Conservation (phyloP, 805 yeast genomes). For the Candida gorgasii region DNA sequence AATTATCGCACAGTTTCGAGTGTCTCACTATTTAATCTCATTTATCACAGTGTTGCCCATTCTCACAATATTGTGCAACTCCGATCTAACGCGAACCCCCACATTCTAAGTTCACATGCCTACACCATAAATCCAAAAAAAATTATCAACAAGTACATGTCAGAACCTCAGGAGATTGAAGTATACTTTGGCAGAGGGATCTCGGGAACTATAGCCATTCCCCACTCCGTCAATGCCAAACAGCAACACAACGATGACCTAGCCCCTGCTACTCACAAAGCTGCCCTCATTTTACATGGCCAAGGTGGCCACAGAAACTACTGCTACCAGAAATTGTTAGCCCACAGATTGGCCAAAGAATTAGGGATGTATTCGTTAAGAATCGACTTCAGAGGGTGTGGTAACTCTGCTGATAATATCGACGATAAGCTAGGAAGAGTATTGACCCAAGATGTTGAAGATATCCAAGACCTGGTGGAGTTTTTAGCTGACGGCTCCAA, state of each 20-base stretch:
- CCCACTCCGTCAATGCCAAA: conserved; percentile 29
- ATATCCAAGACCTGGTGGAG: conserved; percentile 48
- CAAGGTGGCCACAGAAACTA: conserved; percentile 82
- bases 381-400: conserved; percentile 86
- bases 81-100: no score
- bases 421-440: conserved; percentile 51
- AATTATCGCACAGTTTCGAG: background rate
- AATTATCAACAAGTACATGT: background rate
- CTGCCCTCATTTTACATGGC: conserved; percentile 76
- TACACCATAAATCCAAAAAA: background rate
- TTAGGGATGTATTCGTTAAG: conserved; percentile 68
- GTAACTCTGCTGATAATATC: conserved; percentile 61
- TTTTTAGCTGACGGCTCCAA: conserved; percentile 26
- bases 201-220: conserved; percentile 39
- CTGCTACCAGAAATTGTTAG: conserved; percentile 66
- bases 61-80: background rate
- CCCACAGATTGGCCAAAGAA: conserved; percentile 56
- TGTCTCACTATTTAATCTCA: no score
- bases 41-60: background rate
- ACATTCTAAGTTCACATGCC: conserved; percentile 2
- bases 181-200: conserved; percentile 37
- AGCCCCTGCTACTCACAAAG: conserved; percentile 46
- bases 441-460: conserved; percentile 65
- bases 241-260: conserved; percentile 25
- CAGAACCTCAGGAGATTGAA: conserved; percentile 34